These are phyloP conservation scores for cucumber (Cucumis sativus) DNA, from an alignment of 306 rosid genomes.

Conservation along the genomic window DNA sequence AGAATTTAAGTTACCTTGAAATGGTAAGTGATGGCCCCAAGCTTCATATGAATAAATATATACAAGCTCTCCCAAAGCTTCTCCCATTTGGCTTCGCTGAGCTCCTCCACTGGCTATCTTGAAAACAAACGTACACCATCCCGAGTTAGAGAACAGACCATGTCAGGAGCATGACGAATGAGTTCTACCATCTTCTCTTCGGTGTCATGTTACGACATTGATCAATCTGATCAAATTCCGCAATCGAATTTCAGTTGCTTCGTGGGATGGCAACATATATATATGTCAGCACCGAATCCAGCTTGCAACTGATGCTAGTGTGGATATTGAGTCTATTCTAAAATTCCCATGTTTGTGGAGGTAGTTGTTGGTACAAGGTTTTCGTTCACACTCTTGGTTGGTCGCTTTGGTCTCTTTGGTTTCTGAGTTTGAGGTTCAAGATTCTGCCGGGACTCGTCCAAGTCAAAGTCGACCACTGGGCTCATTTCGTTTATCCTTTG, in stretches of 20 bases:
- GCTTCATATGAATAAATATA: background rate
- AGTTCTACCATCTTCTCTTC: background rate
- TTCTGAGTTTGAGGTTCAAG: constrained; percentile 32
- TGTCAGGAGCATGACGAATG: background rate
- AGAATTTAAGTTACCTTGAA: background rate
- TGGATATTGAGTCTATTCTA: constrained; percentile 27
- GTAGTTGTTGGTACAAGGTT: constrained; percentile 43
- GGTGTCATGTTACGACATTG: background rate
- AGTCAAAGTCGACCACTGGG: constrained; percentile 20
- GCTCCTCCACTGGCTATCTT: background rate
- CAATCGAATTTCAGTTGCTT: background rate
- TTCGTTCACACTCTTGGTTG: constrained; percentile 53
- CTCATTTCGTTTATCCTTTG: constrained; percentile 29
- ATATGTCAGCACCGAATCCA: background rate
- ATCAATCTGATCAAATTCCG: background rate
- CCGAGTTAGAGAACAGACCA: background rate
- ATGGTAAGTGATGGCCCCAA: background rate
- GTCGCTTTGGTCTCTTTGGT: constrained; percentile 61
- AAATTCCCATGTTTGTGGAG: constrained; percentile 10
- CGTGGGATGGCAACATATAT: background rate
- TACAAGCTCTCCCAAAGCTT: background rate
- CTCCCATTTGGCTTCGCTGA: background rate
- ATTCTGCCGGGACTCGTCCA: constrained; percentile 31
- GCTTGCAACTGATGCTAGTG: background rate
- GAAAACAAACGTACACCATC: background rate